Evolutionary conservation across 202 grass and related monocot genomes (phyloP).

Genomic region (Saccharum hybrid): DNA sequence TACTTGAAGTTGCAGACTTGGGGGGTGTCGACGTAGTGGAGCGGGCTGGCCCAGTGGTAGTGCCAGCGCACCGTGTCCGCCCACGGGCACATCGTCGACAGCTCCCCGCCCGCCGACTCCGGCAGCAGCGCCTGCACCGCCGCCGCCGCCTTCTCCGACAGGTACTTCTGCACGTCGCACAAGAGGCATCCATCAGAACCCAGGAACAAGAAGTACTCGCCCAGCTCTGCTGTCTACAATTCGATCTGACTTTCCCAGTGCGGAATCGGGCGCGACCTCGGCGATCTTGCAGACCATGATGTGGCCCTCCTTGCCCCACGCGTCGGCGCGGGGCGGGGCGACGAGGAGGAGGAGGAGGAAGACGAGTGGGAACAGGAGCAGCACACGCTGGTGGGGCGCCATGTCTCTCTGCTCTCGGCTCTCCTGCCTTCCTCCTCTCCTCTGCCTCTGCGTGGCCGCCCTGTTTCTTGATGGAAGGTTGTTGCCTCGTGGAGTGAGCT

Average conservation of each 20-base stretch:
- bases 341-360: constrained; percentile 46
- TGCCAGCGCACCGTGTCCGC: constrained; percentile 65
- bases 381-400: constrained; percentile 10
- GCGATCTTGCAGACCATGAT: constrained; percentile 89
- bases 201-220: neutral
- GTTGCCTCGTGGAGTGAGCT: neutral
- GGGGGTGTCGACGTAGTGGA: constrained; percentile 81
- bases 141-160: constrained; percentile 64
- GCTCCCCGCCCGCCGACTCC: constrained; percentile 56
- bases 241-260: neutral
- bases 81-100: constrained; percentile 72
- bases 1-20: constrained; percentile 68
- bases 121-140: constrained; percentile 75
- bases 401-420: neutral
- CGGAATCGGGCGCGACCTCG: constrained; percentile 50
- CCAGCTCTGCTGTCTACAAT: neutral
- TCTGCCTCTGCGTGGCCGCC: neutral
- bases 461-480: neutral
- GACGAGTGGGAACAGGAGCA: constrained; percentile 35
- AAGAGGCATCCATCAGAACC: neutral
- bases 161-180: constrained; percentile 53
- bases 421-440: neutral
- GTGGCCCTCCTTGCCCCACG: constrained; percentile 89
- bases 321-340: constrained; percentile 41
- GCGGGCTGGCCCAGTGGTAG: constrained; percentile 75